A percentile compares a stretch with the other conserved stretches of the same genome.
phyloP scores from a whole-genome alignment of 2,329 filamentous ascomycete genomes.

The Remersonia thermophila region DNA sequence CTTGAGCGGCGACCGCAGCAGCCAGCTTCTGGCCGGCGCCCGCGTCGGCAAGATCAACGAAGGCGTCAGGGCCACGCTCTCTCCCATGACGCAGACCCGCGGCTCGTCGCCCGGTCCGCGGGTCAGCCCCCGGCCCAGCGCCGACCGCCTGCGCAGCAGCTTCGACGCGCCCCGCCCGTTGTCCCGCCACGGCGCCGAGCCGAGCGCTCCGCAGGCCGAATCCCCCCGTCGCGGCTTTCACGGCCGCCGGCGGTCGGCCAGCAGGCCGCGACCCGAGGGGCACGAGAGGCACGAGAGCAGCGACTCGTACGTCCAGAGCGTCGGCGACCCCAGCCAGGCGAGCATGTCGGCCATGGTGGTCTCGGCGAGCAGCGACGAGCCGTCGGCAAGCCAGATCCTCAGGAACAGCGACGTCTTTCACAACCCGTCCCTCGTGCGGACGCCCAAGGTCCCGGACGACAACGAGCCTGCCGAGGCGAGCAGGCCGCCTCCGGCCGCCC shows the following conservation, averaged over 20 bases:
- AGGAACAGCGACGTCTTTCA: conserved; percentile 80
- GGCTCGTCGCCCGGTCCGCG: conserved; percentile 30
- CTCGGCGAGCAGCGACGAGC: conserved; percentile 59
- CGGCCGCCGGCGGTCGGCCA: conserved; percentile 44
- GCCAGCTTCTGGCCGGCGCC: conserved; percentile 4
- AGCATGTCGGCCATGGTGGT: conserved; percentile 55
- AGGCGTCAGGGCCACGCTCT: conserved; percentile 48
- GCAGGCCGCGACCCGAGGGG: conserved; percentile 31
- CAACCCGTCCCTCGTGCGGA: conserved; percentile 53
- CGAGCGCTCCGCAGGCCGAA: conserved; percentile 25
- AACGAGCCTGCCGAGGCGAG: no score
- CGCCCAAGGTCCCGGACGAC: conserved; percentile 18
- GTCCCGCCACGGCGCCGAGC: conserved; percentile 23
- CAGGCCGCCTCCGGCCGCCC: background rate
- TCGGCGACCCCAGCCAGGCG: conserved; percentile 51
- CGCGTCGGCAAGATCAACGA: conserved; percentile 37
- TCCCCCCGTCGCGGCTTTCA: conserved; percentile 45
- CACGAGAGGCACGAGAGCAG: conserved; percentile 50
- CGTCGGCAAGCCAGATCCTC: conserved; percentile 84
- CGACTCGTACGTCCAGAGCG: conserved; percentile 63
- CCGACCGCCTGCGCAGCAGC: conserved; percentile 39
- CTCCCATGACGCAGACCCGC: conserved; percentile 34
- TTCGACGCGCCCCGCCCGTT: conserved; percentile 40
- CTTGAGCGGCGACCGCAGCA: conserved; percentile 1
- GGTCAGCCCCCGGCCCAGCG: conserved; percentile 43